Evolutionary conservation across 345 rosid genomes (phyloP).

Genomic region (Gynandropsis gynandra): DNA sequence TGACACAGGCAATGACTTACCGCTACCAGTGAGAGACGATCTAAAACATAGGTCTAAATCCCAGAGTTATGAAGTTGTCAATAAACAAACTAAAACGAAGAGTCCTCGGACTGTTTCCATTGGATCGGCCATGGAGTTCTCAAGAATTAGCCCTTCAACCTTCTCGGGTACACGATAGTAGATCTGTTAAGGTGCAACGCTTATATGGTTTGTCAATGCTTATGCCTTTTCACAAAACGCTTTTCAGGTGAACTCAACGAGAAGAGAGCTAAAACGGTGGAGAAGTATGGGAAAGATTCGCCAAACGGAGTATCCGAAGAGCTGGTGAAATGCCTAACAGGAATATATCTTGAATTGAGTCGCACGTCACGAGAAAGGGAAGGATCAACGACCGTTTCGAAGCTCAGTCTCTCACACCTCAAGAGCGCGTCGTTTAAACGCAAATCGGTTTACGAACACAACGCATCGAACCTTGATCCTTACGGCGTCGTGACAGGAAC

Average conservation of each 20-base stretch:
- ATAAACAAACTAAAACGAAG: conserved; percentile 31
- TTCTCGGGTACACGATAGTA: conserved; percentile 28
- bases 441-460: conserved; percentile 29
- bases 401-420: conserved; percentile 35
- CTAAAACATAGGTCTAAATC: conserved; percentile 39
- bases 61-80: conserved; percentile 34
- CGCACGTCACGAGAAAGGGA: conserved; percentile 30
- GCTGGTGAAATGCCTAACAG: conserved; percentile 55
- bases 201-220: no score
- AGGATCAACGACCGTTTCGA: conserved; percentile 45
- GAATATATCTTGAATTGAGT: conserved; percentile 61
- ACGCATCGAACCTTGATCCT: conserved; percentile 63
- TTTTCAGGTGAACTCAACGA: conserved; percentile 14
- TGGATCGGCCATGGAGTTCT: conserved; percentile 53
- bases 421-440: conserved; percentile 32
- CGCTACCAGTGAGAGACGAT: conserved; percentile 21
- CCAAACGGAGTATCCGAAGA: conserved; percentile 73
- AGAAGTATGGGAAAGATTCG: conserved; percentile 23
- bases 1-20: conserved; percentile 22
- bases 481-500: conserved; percentile 60
- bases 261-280: conserved; percentile 5
- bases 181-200: no score
- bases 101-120: conserved; percentile 52
- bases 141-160: conserved; percentile 37
- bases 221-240: no score